These are phyloP conservation scores for Citrullus mucosospermus DNA, from an alignment of 306 rosid species.

Conservation along the genomic window DNA sequence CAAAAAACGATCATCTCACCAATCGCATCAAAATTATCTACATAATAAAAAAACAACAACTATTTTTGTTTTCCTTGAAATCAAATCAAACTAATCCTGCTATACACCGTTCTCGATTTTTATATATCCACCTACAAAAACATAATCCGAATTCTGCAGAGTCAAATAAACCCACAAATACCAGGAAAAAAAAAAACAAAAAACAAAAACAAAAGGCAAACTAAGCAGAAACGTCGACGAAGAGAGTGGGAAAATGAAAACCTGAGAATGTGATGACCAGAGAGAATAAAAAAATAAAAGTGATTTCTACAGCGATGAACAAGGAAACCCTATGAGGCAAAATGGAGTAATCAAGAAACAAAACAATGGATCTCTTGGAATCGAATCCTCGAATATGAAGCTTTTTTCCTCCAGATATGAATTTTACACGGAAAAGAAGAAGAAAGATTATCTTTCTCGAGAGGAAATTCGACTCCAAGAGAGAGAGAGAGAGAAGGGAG, in stretches of 20 bases:
- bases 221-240: conserved; percentile 10
- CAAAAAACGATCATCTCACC: conserved; percentile 22
- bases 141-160: conserved; percentile 8
- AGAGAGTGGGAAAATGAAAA: not conserved
- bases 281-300: not conserved
- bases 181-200: not conserved
- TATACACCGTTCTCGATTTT: not conserved
- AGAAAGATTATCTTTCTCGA: conserved; percentile 1
- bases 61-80: not conserved
- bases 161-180: not conserved
- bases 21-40: conserved; percentile 14
- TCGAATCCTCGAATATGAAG: conserved; percentile 24
- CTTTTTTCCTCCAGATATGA: not conserved
- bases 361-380: conserved; percentile 14
- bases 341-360: conserved; percentile 15
- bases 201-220: not conserved
- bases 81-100: not conserved
- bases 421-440: not conserved
- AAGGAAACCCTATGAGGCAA: conserved; percentile 37
- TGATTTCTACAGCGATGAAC: not conserved
- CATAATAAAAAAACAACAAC: conserved; percentile 4
- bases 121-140: conserved; percentile 16
- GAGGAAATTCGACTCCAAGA: conserved; percentile 41
- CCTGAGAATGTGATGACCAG: not conserved
- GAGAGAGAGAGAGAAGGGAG: conserved; percentile 13